Base-by-base conservation (phyloP, 441 rosid genomes). In the Melastoma candidum region DNA sequence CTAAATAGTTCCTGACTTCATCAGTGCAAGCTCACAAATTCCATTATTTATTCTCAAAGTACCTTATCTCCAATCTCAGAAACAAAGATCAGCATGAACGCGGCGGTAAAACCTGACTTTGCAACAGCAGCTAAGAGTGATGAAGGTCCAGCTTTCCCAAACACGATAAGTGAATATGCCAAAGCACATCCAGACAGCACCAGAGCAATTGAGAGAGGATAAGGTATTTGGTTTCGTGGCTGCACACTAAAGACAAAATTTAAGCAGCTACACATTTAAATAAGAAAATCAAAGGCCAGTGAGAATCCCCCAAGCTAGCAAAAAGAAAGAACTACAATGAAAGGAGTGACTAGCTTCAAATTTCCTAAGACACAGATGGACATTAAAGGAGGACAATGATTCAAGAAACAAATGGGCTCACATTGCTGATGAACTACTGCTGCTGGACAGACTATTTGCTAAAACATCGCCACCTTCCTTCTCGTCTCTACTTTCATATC, bases 1-100 rank as follows among this genome's bases (percentile, higher is more conserved):
- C 39, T 52, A 52, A 32, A 27, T 52, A 44, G 24, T 13, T 52
- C 24, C 12, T 52, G 46, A 45, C 56, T 32, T 43, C 56, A 52
- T 43, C 29, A 45, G 24, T 14, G 6, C 41, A 36, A 36, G 7
- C 41, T 36, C 41, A 36, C 41, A 36, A 4, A 4, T 4, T 17
- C 41, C 6, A 36, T 36, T 52, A 12, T 52, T 44, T 3, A 52
- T 36, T 11, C 25, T 49, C 45, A 41, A 46, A 17, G 49, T 80
- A 85, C 95, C 97, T 84, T 86, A 80, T 90, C 95, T 56, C 97
- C 95, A 14, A 90, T 86, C 75, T 90, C 95, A 26, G 97, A 90
- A 63, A 90, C 92, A 72, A 86, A 84, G 65, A 93, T 93, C 52
- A 93, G 73, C 26, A 85, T 76, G 87, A 93, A 93, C 49, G 98